phyloP scores from a whole-genome alignment of 2,329 filamentous ascomycete species.

The Diaporthe sp. region DNA sequence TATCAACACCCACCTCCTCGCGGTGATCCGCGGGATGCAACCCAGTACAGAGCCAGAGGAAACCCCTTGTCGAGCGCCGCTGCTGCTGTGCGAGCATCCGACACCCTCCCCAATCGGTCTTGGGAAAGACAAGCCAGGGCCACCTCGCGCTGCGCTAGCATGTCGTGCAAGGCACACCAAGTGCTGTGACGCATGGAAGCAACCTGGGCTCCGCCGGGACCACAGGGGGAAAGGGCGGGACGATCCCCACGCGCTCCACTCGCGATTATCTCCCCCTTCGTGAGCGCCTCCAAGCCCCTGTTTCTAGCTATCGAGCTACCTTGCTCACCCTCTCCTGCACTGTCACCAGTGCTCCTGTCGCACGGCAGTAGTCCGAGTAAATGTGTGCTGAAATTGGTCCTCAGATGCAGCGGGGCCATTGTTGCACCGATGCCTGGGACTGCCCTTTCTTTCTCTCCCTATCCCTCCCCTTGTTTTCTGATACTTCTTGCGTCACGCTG shows the following conservation, averaged over 20 bases:
- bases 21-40: not conserved
- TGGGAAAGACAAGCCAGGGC: slow-evolving; percentile 10
- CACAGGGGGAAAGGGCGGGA: not conserved
- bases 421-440: slow-evolving; percentile 12
- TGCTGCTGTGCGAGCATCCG: slow-evolving; percentile 20
- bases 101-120: slow-evolving; percentile 2
- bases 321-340: not conserved
- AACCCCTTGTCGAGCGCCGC: not conserved
- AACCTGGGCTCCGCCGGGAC: not conserved
- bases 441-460: not conserved
- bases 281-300: not conserved
- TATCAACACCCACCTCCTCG: slow-evolving; percentile 17
- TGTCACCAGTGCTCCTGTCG: slow-evolving; percentile 5
- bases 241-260: not conserved
- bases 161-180: slow-evolving; percentile 13
- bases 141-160: slow-evolving; percentile 16
- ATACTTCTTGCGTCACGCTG: not conserved
- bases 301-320: not conserved
- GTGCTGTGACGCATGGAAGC: not conserved
- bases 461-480: not conserved
- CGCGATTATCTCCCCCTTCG: not conserved
- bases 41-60: slow-evolving; percentile 15
- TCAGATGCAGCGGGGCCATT: slow-evolving; percentile 14
- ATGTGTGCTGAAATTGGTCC: slow-evolving; percentile 17
- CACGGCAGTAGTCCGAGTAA: slow-evolving; percentile 13